Base-by-base conservation (phyloP, 495 filamentous ascomycete species). In the Tetracladium setigerum region DNA sequence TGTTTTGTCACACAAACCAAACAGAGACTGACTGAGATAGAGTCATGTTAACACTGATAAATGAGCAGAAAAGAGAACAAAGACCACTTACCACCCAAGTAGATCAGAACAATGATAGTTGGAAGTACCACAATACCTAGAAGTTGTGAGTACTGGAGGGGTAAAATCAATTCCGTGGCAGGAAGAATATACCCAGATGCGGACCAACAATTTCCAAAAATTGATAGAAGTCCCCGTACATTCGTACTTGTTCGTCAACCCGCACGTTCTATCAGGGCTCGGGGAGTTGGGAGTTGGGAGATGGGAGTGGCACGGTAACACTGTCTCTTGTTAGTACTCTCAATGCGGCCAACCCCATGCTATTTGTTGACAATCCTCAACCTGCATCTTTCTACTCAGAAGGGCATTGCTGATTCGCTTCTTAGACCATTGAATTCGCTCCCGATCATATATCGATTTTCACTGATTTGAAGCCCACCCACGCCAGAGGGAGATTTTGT, bases 311-410 rank as follows among this genome's bases (percentile, higher is more conserved):
- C 34, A 41, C 16, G 51, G 56, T 38, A 47, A 58, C 18, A 51
- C 59, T 39, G 39, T 11, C 16, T 1, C 50, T 7, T 54, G 59
- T 35, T 34, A 54, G 5, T 35, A 30, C 30, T 53, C 60, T 54
- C 52, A 32, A 55, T 57, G 42, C 36, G 35, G 37, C 53, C 50
- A 15, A 10, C 8, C 15, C 32, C 14, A 30, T 35, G 22, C 30
- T 33, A 8, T 18, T 22, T n/a, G n/a, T n/a, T n/a, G n/a, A n/a
- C n/a, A 35, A 13, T 13, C 14, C 14, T 38, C 11, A 19, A 10
- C 27, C 14, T 41, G 11, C 4, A 2, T 33, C 13, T 9, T 33
- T 11, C n/a, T n/a, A n/a, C n/a, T n/a, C n/a, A n/a, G n/a, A n/a
- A n/a, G n/a, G n/a, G n/a, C n/a, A n/a, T n/a, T n/a, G n/a, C n/a